Evolutionary conservation across 768 basidiomycete species (phyloP).

Genomic region (Hericium alpestre): DNA sequence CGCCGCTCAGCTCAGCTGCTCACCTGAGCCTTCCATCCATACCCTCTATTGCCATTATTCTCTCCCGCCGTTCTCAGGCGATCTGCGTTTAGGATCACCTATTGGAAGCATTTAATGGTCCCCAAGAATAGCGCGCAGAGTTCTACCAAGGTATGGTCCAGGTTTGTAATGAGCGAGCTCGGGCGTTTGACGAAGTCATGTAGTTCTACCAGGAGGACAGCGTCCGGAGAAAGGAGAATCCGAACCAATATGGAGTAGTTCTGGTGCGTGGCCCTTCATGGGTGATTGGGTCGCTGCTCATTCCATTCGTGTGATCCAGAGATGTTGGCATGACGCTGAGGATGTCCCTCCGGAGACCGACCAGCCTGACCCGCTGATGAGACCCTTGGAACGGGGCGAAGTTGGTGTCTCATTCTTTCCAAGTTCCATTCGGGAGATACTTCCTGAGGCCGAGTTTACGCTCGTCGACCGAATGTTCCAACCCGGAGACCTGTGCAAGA

Average conservation of each 20-base stretch:
- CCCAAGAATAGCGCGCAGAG: constrained; percentile 13
- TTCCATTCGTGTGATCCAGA: constrained; percentile 30
- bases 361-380: constrained; percentile 59
- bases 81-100: not conserved
- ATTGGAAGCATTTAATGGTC: constrained; percentile 17
- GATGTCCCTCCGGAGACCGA: constrained; percentile 40
- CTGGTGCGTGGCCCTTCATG: constrained; percentile 34
- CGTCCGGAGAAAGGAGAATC: constrained; percentile 24
- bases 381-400: constrained; percentile 68
- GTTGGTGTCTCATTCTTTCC: constrained; percentile 68
- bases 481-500: constrained; percentile 75
- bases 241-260: constrained; percentile 42
- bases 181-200: not conserved
- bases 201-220: constrained; percentile 33
- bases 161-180: not conserved
- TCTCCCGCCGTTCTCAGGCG: not conserved
- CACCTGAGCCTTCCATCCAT: not conserved
- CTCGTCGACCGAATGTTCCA: constrained; percentile 72
- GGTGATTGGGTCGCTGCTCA: not conserved
- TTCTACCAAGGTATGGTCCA: constrained; percentile 23
- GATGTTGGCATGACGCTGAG: constrained; percentile 85
- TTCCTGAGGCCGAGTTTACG: constrained; percentile 54
- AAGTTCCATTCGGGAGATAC: constrained; percentile 50
- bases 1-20: not conserved
- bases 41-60: not conserved